Conservation (phyloP, 331 rosid species). For the Telfairia occidentalis region DNA sequence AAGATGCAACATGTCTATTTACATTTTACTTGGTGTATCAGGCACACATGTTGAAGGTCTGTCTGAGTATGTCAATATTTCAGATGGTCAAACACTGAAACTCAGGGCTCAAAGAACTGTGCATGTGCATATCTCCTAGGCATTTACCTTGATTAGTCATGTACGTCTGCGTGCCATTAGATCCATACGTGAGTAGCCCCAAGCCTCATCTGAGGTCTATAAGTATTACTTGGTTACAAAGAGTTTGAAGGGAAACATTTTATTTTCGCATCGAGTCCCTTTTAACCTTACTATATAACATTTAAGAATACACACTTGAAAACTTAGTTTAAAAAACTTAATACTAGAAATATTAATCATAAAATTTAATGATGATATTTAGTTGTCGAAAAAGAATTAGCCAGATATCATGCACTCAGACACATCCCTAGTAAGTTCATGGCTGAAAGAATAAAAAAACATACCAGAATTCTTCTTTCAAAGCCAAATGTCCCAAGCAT, state of each 20-base stretch:
- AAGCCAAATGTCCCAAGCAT: conserved; percentile 93
- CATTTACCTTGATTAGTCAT: neutral
- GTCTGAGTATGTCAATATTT: neutral
- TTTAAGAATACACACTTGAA: neutral
- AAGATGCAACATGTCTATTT: neutral
- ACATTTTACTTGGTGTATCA: neutral
- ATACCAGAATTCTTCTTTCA: conserved; percentile 95
- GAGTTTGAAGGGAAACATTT: neutral
- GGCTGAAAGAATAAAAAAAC: neutral
- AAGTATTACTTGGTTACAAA: neutral
- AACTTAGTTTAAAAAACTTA: neutral
- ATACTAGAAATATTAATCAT: neutral
- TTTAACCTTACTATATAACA: neutral
- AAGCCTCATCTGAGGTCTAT: neutral
- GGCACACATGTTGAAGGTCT: neutral
- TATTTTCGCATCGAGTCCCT: neutral
- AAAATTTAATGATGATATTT: conserved; percentile 1
- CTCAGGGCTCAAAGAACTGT: neutral
- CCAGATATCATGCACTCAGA: neutral
- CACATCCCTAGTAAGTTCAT: neutral
- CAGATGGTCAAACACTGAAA: neutral
- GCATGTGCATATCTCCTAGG: neutral
- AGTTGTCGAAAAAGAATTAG: neutral
- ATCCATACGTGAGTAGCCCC: neutral
- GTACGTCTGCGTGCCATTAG: neutral